These are phyloP conservation scores for Mycocentrospora acerina DNA, from an alignment of 2,329 filamentous ascomycete species.

Conservation along the genomic window DNA sequence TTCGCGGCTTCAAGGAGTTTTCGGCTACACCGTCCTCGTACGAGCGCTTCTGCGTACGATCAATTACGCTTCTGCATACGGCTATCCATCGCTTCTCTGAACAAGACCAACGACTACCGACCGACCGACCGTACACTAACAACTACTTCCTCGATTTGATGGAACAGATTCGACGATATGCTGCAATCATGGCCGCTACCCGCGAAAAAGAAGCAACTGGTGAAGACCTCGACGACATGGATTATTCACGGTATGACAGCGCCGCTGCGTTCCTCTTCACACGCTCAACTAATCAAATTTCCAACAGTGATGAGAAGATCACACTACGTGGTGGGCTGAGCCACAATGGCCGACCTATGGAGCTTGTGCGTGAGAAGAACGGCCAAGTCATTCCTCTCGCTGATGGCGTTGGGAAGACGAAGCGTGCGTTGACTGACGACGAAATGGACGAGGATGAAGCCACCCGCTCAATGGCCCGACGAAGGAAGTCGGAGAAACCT, in stretches of 20 bases:
- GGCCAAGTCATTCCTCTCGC: constrained; percentile 78
- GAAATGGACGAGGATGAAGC: constrained; percentile 79
- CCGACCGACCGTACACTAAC: constrained; percentile 89
- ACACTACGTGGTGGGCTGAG: constrained; percentile 78
- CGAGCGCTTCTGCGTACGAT: constrained; percentile 85
- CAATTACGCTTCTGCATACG: constrained; percentile 85
- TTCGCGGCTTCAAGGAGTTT: constrained; percentile 69
- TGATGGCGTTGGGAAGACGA: constrained; percentile 57
- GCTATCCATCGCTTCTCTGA: constrained; percentile 85
- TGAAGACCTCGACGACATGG: constrained; percentile 54
- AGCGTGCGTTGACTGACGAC: constrained; percentile 60
- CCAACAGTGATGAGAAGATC: constrained; percentile 66
- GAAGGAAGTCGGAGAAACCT: constrained; percentile 87
- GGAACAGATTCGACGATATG: constrained; percentile 90
- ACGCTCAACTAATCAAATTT: constrained; percentile 21
- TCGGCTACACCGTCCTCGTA: constrained; percentile 70
- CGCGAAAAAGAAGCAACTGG: constrained; percentile 66
- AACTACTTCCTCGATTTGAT: constrained; percentile 96
- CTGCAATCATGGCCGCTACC: constrained; percentile 75
- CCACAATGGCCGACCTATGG: constrained; percentile 78
- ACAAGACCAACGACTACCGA: constrained; percentile 78
- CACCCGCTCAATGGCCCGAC: constrained; percentile 89
- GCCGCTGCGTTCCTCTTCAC: constrained; percentile 23
- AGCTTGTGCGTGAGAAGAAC: constrained; percentile 79
- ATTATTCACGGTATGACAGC: constrained; percentile 48